Conservation (phyloP, 139 green algal genomes). For the Haematococcus sp. region DNA sequence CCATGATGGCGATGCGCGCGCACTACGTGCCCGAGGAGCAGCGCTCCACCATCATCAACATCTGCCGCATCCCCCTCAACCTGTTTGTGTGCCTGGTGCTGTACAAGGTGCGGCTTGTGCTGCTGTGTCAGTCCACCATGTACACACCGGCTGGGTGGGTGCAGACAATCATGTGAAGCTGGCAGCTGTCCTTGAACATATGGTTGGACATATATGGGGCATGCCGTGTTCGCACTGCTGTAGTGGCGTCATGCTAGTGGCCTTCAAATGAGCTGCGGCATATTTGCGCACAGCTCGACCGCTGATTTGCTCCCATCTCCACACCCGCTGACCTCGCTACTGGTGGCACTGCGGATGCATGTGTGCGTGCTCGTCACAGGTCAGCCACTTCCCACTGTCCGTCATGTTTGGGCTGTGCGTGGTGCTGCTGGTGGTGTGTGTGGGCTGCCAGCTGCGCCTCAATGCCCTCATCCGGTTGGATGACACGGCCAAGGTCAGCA, state of each 20-base stretch:
- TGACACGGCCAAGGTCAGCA: no score
- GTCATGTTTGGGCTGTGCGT: constrained; percentile 94
- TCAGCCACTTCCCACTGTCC: constrained; percentile 75
- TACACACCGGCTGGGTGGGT: neutral
- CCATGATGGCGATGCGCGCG: constrained; percentile 90
- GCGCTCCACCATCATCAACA: constrained; percentile 95
- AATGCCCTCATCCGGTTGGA: constrained; percentile 12
- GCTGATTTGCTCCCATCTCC: no score
- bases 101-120: constrained; percentile 78
- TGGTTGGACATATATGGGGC: neutral
- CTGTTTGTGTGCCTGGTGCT: constrained; percentile 94
- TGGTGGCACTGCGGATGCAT: no score
- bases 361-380: constrained; percentile 55
- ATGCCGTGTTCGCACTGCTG: neutral
- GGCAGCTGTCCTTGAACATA: neutral
- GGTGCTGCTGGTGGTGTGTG: constrained; percentile 70
- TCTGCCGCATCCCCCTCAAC: constrained; percentile 96
- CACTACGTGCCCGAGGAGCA: constrained; percentile 90
- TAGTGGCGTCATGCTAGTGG: no score
- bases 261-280: no score
- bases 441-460: constrained; percentile 31
- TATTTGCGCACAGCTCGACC: no score
- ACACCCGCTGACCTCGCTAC: no score
- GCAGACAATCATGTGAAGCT: neutral
- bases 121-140: neutral